Evolutionary conservation across 805 yeast species (phyloP).

Genomic region (Candida hungchunana): DNA sequence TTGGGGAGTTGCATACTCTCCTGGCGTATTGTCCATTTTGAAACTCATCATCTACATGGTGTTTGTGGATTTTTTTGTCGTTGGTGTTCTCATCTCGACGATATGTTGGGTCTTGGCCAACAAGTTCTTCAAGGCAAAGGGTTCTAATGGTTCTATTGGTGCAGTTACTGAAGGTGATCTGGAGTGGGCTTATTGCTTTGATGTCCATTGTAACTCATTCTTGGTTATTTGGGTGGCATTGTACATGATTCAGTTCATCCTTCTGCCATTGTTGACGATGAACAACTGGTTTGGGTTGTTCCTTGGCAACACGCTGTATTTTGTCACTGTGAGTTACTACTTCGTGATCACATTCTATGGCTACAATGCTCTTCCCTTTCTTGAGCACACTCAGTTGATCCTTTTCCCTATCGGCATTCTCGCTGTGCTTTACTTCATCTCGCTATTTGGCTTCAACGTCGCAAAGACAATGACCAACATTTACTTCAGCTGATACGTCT

Average conservation of each 20-base stretch:
- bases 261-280: constrained; percentile 66
- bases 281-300: constrained; percentile 64
- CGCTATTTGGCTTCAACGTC: constrained; percentile 67
- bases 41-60: constrained; percentile 79
- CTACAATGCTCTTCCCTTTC: constrained; percentile 70
- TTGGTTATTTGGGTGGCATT: constrained; percentile 72
- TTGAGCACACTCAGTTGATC: constrained; percentile 57
- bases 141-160: constrained; percentile 25
- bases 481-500: constrained; percentile 18
- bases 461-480: constrained; percentile 56
- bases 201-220: constrained; percentile 90
- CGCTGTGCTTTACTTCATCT: constrained; percentile 52
- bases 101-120: constrained; percentile 70
- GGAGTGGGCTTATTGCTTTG: constrained; percentile 95
- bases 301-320: constrained; percentile 75
- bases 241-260: constrained; percentile 68
- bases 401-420: constrained; percentile 62
- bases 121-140: constrained; percentile 48
- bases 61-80: constrained; percentile 68
- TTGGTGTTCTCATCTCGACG: constrained; percentile 69
- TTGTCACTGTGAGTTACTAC: constrained; percentile 71
- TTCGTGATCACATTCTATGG: constrained; percentile 82
- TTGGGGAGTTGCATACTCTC: constrained; percentile 84
- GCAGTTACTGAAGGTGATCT: constrained; percentile 38
- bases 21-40: constrained; percentile 54